phyloP scores from a whole-genome alignment of 2,329 filamentous ascomycete genomes.

The Fusarium vanettenii region DNA sequence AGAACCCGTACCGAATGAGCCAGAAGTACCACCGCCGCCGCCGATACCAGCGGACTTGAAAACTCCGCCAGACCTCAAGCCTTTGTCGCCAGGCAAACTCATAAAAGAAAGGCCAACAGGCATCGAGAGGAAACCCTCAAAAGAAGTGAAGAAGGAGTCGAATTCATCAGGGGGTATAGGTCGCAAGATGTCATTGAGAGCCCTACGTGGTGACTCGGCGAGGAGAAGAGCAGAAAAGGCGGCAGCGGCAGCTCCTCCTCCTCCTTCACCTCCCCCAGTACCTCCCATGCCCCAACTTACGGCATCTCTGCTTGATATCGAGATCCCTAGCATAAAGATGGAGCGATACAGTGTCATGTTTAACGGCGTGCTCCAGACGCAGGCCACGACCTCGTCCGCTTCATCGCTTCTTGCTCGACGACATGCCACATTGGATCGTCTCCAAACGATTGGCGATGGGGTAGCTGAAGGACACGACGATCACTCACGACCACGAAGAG shows the following conservation, averaged over 20 bases:
- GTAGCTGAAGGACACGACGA: slow-evolving; percentile 51
- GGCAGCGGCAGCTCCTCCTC: slow-evolving; percentile 23
- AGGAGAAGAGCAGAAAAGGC: slow-evolving; percentile 35
- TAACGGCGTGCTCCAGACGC: slow-evolving; percentile 72
- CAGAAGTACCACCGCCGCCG: slow-evolving; percentile 9
- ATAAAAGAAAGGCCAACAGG: slow-evolving; percentile 19
- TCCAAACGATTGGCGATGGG: slow-evolving; percentile 65
- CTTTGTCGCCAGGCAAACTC: slow-evolving; percentile 19
- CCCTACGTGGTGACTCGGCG: slow-evolving; percentile 38
- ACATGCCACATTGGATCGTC: slow-evolving; percentile 68
- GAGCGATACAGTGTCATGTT: slow-evolving; percentile 98
- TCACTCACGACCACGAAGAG: slow-evolving; percentile 52
- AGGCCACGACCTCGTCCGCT: slow-evolving; percentile 39
- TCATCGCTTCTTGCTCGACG: slow-evolving; percentile 63
- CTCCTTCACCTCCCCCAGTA: slow-evolving; percentile 32
- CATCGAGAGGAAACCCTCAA: slow-evolving; percentile 25
- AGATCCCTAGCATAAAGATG: slow-evolving; percentile 83
- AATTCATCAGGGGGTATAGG: slow-evolving; percentile 38
- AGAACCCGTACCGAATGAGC: slow-evolving; percentile 45
- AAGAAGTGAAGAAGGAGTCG: slow-evolving; percentile 33
- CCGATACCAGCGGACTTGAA: neutral
- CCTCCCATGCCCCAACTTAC: slow-evolving; percentile 23
- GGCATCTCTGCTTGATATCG: slow-evolving; percentile 71
- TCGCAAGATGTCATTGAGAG: slow-evolving; percentile 42
- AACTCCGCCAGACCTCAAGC: slow-evolving; percentile 5